Conservation (phyloP, 169 alveolate genomes). For the Perkinsus marinus region DNA sequence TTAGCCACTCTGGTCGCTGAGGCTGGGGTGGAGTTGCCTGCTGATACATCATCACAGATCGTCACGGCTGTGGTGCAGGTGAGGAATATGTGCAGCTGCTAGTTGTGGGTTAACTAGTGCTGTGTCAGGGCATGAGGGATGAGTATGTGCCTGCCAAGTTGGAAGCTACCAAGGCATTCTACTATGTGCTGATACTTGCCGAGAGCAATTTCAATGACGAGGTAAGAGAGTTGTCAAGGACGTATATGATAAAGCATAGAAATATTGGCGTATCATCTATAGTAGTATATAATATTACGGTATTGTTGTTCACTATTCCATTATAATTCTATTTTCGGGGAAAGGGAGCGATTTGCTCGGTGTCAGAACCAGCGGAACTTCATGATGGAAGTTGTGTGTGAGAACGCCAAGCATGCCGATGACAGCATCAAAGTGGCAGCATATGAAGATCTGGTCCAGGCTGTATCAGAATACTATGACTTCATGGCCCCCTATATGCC, state of each 20-base stretch:
- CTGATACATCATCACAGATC: background rate
- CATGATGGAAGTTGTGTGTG: background rate
- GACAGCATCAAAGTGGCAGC: conserved; percentile 38
- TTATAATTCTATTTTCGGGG: too few relatives aligned
- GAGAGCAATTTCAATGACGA: background rate
- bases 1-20: background rate
- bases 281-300: too few relatives aligned
- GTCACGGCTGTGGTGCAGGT: background rate
- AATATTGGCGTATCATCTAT: too few relatives aligned
- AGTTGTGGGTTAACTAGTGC: background rate
- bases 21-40: background rate
- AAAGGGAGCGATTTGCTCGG: background rate
- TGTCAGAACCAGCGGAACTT: background rate
- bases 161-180: background rate
- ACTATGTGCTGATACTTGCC: background rate
- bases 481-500: conserved; percentile 56
- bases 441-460: conserved; percentile 59
- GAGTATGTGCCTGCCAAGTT: background rate
- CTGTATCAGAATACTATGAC: conserved; percentile 58
- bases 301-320: too few relatives aligned
- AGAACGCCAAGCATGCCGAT: background rate
- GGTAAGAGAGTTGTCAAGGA: background rate
- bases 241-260: too few relatives aligned
- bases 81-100: background rate
- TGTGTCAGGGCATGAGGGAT: background rate